Evolutionary conservation across 1,139 yeast species (phyloP), one percentile per base, ranked within the genome.

Genomic region (Casaregolazyma suthepensis): DNA sequence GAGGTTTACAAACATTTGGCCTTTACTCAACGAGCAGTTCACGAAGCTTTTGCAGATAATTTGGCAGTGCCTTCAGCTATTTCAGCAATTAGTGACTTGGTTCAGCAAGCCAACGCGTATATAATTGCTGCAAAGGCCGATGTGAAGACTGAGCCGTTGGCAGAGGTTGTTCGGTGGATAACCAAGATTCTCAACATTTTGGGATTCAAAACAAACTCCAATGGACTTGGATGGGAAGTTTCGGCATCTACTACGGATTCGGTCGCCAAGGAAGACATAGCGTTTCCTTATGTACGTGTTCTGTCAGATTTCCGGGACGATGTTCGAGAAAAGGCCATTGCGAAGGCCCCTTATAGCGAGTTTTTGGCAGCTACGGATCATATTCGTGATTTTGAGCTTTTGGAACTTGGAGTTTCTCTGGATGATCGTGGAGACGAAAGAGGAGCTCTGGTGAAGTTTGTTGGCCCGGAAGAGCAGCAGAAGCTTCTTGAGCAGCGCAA

Each of bases 11-110:
- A 67, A 1, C 82, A 80, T 31, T 76, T 90, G 56, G 69, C 71
- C 5, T 63, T 62, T 1, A 74, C 88, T 15, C 85, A 87, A 68
- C 70, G 69, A n/a, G 80, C 76, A 37, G 88, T 86, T 2, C 88
- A 90, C 65, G 75, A 70, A 37, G 87, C 96, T 1, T 87, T 93
- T 71, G 85, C 95, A 69, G 99, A 93, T 67, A 93, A 89, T 67
- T 75, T 93, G 59, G 73, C 91, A 2, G 86, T 95, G 1, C 91
- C 96, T 5, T 78, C 74, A 58, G 96, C 85, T 0, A 72, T 93
- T 58, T 80, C 86, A 60, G 68, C 73, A 0, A 65, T 93, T 51
- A 74, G 79, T 56, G 95, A 87, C 20, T 73, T 93, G 56, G 84
- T 93, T 6, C 80, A 85, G 38, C 78, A 77, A 48, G 67, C 89